Evolutionary conservation across 352 stramenopile species (phyloP).

Genomic region (Aphanomyces cochlioides): DNA sequence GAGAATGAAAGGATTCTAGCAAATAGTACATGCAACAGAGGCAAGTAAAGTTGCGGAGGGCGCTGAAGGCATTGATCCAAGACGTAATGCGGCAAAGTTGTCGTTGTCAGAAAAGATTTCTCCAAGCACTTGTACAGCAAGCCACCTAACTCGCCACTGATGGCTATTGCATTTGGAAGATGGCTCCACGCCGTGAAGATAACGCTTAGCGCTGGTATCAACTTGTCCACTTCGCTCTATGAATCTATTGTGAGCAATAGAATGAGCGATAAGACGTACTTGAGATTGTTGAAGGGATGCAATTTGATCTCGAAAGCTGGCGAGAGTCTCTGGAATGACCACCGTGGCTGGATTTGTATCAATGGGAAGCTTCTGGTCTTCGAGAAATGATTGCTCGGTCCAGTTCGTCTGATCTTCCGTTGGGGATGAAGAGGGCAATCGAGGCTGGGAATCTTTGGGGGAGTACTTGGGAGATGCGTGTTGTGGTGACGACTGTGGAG

Average conservation of each 20-base stretch:
- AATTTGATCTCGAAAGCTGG: slow-evolving; percentile 3
- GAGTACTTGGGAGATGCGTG: neutral
- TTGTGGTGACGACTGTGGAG: neutral
- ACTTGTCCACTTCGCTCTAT: slow-evolving; percentile 17
- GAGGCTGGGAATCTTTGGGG: neutral
- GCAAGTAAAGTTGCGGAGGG: slow-evolving; percentile 59
- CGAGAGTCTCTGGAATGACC: slow-evolving; percentile 8
- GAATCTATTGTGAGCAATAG: neutral
- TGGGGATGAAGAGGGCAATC: neutral
- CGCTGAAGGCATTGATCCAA: slow-evolving; percentile 77
- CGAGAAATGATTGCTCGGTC: slow-evolving; percentile 24
- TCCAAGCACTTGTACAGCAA: slow-evolving; percentile 26
- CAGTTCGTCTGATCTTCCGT: slow-evolving; percentile 14
- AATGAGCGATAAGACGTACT: neutral
- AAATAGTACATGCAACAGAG: slow-evolving; percentile 49
- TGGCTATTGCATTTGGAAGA: neutral
- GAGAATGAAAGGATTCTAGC: neutral
- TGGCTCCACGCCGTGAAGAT: slow-evolving; percentile 17
- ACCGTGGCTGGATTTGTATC: neutral
- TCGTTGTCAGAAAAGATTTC: slow-evolving; percentile 16
- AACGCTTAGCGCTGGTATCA: neutral
- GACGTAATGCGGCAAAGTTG: slow-evolving; percentile 46
- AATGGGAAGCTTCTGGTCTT: neutral
- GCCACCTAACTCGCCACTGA: slow-evolving; percentile 15
- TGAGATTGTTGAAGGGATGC: neutral